Conservation (phyloP, 345 rosid genomes). For the Orychophragmus violaceus region DNA sequence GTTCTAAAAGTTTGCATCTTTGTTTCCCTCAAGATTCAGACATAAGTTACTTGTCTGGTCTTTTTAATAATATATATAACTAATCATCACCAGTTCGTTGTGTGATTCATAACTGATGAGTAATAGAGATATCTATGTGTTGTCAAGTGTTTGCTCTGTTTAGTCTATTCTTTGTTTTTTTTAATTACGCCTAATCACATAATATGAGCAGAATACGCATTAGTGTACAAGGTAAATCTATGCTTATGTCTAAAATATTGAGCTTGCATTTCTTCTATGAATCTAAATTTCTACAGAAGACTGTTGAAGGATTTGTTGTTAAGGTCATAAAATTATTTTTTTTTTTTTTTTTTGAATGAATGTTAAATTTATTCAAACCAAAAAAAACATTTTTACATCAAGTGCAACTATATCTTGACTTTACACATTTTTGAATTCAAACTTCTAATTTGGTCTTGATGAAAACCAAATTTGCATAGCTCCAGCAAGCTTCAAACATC, state of each 20-base stretch:
- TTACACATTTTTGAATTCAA: too few relatives aligned
- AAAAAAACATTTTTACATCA: too few relatives aligned
- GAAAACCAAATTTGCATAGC: too few relatives aligned
- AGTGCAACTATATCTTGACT: too few relatives aligned
- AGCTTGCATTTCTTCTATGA: background rate
- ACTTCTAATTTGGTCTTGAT: too few relatives aligned
- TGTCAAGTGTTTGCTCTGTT: background rate
- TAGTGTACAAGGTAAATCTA: background rate
- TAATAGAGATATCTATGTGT: background rate
- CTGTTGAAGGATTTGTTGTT: background rate
- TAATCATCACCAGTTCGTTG: background rate
- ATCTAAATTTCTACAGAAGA: background rate
- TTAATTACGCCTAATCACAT: background rate
- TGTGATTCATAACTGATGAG: background rate
- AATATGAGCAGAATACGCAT: background rate
- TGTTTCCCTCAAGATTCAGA: background rate
- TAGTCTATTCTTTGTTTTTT: background rate
- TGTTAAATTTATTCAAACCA: too few relatives aligned
- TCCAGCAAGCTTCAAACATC: too few relatives aligned
- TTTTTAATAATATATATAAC: background rate
- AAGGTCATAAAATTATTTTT: background rate
- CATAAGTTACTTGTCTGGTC: conserved; percentile 4
- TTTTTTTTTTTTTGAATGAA: too few relatives aligned
- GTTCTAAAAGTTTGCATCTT: background rate
- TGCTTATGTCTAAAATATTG: background rate